Evolutionary conservation across 2,329 filamentous ascomycete genomes (phyloP).

Genomic region (Alternaria solani): DNA sequence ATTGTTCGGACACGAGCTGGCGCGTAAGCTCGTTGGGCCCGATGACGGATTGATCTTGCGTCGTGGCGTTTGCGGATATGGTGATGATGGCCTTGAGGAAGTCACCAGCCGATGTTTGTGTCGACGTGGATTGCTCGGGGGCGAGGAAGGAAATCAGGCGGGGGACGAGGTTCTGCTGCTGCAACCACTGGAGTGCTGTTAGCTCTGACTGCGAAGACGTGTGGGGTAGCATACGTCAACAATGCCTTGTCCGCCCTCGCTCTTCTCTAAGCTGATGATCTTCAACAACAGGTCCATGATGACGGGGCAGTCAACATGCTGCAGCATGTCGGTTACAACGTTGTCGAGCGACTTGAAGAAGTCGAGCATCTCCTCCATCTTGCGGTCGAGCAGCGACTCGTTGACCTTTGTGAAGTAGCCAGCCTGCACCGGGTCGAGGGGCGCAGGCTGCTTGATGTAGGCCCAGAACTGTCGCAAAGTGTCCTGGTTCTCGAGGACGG

Average conservation of each 20-base stretch:
- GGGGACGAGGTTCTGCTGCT: constrained; percentile 86
- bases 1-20: constrained; percentile 87
- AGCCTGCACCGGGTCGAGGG: constrained; percentile 90
- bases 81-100: constrained; percentile 99
- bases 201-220: constrained; percentile 10
- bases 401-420: constrained; percentile 99
- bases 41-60: constrained; percentile 98
- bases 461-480: constrained; percentile 87
- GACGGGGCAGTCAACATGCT: constrained; percentile 96
- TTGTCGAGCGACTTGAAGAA: constrained; percentile 85
- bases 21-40: constrained; percentile 96
- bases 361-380: constrained; percentile 95
- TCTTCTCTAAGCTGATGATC: constrained; percentile 94
- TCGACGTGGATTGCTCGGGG: constrained; percentile 83
- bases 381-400: constrained; percentile 95
- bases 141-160: constrained; percentile 86
- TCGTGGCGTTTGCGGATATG: constrained; percentile 96
- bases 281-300: constrained; percentile 97
- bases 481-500: constrained; percentile 82
- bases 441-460: constrained; percentile 83
- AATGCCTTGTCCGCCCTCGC: constrained; percentile 87
- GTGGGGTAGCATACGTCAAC: constrained; percentile 74
- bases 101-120: constrained; percentile 95
- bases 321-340: constrained; percentile 83
- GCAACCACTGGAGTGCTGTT: constrained; percentile 75